Evolutionary conservation across 768 basidiomycete species (phyloP).

Genomic region (Leccinellum rugosiceps): DNA sequence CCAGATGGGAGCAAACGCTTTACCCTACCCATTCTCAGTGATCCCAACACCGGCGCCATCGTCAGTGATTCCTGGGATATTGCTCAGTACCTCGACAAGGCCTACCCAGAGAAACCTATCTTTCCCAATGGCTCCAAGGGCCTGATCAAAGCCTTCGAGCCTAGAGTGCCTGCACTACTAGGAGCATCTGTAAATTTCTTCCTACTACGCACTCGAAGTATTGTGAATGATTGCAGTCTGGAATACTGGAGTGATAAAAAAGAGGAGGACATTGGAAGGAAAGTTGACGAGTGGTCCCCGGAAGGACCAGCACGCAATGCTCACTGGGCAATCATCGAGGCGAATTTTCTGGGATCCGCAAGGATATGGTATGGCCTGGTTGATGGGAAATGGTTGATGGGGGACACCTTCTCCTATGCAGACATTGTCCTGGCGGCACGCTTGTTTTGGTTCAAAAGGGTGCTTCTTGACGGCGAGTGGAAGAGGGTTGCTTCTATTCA

Average conservation of each 20-base stretch:
- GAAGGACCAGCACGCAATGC: background rate
- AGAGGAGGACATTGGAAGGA: background rate
- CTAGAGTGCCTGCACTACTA: background rate
- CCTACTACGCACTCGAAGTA: background rate
- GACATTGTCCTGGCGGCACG: slow-evolving; percentile 24
- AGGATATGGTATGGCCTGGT: background rate
- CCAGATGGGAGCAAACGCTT: slow-evolving; percentile 21
- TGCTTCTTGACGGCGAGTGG: slow-evolving; percentile 26
- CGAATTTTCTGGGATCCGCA: background rate
- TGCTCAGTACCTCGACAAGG: slow-evolving; percentile 35
- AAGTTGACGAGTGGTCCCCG: background rate
- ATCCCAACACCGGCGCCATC: slow-evolving; percentile 27
- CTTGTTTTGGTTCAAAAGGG: slow-evolving; percentile 16
- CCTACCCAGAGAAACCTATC: slow-evolving; percentile 32
- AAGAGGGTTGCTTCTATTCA: slow-evolving; percentile 21
- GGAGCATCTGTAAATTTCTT: slow-evolving; percentile 7
- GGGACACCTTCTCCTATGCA: slow-evolving; percentile 25
- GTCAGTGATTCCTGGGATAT: slow-evolving; percentile 34
- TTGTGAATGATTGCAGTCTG: background rate
- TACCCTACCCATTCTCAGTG: slow-evolving; percentile 35
- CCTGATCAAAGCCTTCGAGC: slow-evolving; percentile 21
- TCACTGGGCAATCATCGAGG: slow-evolving; percentile 7
- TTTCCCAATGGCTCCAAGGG: slow-evolving; percentile 22
- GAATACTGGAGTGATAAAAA: slow-evolving; percentile 37
- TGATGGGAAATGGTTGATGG: background rate